Base-by-base conservation (phyloP, 2,329 filamentous ascomycete species). In the Neobulgaria alba region DNA sequence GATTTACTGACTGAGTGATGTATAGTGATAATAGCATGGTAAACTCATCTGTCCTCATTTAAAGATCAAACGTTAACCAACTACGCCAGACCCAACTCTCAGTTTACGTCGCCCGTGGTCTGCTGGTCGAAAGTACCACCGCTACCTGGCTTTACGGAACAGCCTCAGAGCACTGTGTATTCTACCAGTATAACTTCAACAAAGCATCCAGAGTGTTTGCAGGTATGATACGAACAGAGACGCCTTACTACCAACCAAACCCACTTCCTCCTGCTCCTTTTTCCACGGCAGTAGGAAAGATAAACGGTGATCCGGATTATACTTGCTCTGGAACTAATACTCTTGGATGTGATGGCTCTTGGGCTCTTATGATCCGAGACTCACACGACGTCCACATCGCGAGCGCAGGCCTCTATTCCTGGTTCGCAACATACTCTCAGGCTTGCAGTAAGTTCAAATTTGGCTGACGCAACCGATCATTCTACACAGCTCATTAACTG, bases 171-270 rank as follows among this genome's bases (percentile, higher is more conserved):
- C 82, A 85, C 59, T 71, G 71, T 36, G 67, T 72, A 2, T 61
- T 82, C n/a, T 82, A 81, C 56, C 77, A 85, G 57, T 85, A 85
- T 59, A 75, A 83, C 52, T 63, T 85, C 35, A 63, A 66, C 50
- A 65, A 68, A 37, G 77, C 80, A 4, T 66, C 67, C 34, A 71
- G 83, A 53, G 60, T 82, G 41, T 79, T 72, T 58, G 71, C 77
- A 55, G 77, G 75, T 12, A 69, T 76, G 51, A 72, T 79, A 35
- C 81, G 85, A 56, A 79, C 79, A 36, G 80, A 85, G 59, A 79
- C 79, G 3, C 75, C 81, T 1, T 85, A 85, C 61, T 83, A 73
- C 60, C 80, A 85, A 58, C 73, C 77, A 15, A 74, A 71, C 53
- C 79, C 79, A 0, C 63, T 64, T 33, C 73, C 78, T 0, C 67